A percentile compares a stretch with the other conserved stretches of the same genome.
phyloP scores from a whole-genome alignment of 2,329 filamentous ascomycete species.

The Sporothrix globosa region DNA sequence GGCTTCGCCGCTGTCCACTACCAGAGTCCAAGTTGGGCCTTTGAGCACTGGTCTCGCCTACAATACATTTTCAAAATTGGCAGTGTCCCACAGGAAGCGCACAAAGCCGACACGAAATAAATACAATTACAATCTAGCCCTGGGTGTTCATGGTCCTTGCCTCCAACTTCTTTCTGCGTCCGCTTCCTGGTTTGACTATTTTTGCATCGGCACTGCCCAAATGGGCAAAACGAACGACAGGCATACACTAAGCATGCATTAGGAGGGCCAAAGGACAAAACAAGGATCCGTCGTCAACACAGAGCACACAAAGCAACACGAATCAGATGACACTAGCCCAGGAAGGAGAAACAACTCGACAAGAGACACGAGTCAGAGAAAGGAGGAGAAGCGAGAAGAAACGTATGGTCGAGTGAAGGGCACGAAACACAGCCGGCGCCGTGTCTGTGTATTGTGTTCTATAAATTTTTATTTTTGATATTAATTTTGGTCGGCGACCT shows the following conservation, averaged over 20 bases:
- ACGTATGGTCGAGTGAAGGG: neutral
- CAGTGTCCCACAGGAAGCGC: neutral
- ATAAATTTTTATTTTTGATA: neutral
- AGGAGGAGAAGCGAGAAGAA: no score
- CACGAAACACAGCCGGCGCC: slow-evolving; percentile 12
- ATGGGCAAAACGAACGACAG: slow-evolving; percentile 12
- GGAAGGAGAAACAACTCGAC: slow-evolving; percentile 1
- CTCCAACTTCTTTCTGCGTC: neutral
- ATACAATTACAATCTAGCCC: neutral
- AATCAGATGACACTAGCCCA: slow-evolving; percentile 2
- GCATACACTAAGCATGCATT: neutral
- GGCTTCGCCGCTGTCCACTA: no score
- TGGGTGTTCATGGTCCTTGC: neutral
- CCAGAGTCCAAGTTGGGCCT: no score
- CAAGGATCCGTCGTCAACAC: neutral
- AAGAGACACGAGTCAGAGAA: neutral
- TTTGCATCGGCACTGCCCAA: neutral
- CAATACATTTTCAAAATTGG: neutral
- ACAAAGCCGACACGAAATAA: neutral
- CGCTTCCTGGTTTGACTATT: no score
- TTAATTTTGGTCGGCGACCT: slow-evolving; percentile 15
- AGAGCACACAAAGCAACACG: neutral
- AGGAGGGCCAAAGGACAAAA: neutral
- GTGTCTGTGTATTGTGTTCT: slow-evolving; percentile 1
- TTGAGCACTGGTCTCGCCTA: neutral